These are phyloP conservation scores for Castanea mollissima DNA, from an alignment of 306 rosid species.

Conservation along the genomic window DNA sequence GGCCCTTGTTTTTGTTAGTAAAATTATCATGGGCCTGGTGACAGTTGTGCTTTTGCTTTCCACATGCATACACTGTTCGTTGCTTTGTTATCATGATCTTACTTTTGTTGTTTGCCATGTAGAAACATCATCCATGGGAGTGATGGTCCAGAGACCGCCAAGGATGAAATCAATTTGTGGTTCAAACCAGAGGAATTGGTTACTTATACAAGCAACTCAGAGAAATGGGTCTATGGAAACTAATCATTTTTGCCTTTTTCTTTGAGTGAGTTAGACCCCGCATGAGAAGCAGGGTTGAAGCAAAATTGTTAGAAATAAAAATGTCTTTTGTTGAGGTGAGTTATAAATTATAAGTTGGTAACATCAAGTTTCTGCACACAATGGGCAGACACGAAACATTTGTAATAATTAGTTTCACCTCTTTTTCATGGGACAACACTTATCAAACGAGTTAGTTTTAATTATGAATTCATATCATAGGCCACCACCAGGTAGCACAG, in stretches of 20 bases:
- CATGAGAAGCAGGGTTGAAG: constrained; percentile 16
- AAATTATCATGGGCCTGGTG: background rate
- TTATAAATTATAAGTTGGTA: background rate
- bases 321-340: constrained; percentile 13
- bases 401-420: constrained; percentile 16
- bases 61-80: background rate
- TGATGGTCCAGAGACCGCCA: constrained; percentile 92
- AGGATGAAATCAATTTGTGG: constrained; percentile 87
- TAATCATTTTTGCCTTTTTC: constrained; percentile 16
- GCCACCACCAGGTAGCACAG: background rate
- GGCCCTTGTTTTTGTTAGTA: background rate
- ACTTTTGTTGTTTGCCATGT: constrained; percentile 10
- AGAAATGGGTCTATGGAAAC: constrained; percentile 91
- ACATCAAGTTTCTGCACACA: background rate
- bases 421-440: background rate
- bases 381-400: constrained; percentile 1
- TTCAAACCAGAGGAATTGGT: constrained; percentile 87
- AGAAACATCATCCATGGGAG: constrained; percentile 98
- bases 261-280: constrained; percentile 6
- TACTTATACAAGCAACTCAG: constrained; percentile 75
- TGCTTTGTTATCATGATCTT: constrained; percentile 18
- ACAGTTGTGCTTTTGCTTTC: background rate
- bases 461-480: background rate
- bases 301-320: constrained; percentile 28
- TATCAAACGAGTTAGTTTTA: background rate